phyloP scores from a whole-genome alignment of 2,329 filamentous ascomycete species.

The Pseudogymnoascus sp. region DNA sequence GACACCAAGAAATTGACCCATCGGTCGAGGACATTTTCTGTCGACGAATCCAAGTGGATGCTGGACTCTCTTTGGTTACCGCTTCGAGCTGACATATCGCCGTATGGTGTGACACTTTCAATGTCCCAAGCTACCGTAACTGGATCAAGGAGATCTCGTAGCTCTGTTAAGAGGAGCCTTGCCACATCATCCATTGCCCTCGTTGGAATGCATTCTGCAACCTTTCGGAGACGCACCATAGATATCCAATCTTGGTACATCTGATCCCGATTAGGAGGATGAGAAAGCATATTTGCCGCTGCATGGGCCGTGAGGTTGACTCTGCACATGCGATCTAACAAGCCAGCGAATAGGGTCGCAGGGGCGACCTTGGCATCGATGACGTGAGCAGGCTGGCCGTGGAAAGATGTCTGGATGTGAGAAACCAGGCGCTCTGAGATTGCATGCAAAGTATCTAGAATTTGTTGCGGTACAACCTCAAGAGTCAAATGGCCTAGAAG shows the following conservation, averaged over 20 bases:
- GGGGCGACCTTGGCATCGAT: slow-evolving; percentile 81
- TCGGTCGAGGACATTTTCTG: slow-evolving; percentile 67
- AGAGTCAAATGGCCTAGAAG: slow-evolving; percentile 84
- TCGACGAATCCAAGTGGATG: slow-evolving; percentile 36
- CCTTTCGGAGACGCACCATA: slow-evolving; percentile 55
- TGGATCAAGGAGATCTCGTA: slow-evolving; percentile 65
- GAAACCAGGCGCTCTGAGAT: slow-evolving; percentile 76
- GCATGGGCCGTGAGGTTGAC: slow-evolving; percentile 94
- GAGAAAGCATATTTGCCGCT: slow-evolving; percentile 85
- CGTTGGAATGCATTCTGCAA: slow-evolving; percentile 57
- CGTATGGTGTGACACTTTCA: slow-evolving; percentile 55
- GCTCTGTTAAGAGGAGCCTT: slow-evolving; percentile 56
- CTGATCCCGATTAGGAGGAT: slow-evolving; percentile 80
- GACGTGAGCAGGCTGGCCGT: slow-evolving; percentile 77
- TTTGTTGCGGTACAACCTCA: slow-evolving; percentile 82
- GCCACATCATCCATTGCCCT: slow-evolving; percentile 62
- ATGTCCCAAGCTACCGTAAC: slow-evolving; percentile 59
- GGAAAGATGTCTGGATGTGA: slow-evolving; percentile 80
- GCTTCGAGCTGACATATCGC: slow-evolving; percentile 47
- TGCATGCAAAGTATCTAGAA: slow-evolving; percentile 78
- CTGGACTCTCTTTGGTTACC: slow-evolving; percentile 37
- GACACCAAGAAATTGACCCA: slow-evolving; percentile 69
- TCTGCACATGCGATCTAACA: slow-evolving; percentile 79
- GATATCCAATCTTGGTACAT: slow-evolving; percentile 93
- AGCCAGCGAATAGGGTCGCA: slow-evolving; percentile 78